These are phyloP conservation scores for Vachellia pachyceras DNA, from an alignment of 306 rosid genomes.

Conservation along the genomic window DNA sequence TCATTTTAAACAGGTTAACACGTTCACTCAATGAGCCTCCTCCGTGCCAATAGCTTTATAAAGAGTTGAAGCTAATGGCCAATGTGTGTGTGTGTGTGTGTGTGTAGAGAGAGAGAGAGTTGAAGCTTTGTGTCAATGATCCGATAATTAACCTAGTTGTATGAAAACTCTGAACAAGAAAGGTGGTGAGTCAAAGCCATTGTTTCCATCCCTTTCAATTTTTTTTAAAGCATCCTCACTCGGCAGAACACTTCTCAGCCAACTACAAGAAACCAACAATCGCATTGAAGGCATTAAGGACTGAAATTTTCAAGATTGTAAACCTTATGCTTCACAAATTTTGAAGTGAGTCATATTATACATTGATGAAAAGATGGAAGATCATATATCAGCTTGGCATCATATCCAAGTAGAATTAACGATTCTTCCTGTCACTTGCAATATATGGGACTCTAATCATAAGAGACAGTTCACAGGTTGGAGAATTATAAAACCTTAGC, in stretches of 20 bases:
- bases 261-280: neutral
- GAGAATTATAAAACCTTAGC: neutral
- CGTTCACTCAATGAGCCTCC: no score
- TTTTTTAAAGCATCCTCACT: neutral
- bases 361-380: neutral
- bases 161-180: no score
- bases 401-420: neutral
- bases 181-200: no score
- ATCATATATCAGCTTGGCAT: neutral
- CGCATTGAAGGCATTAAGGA: neutral
- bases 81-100: no score
- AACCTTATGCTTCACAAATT: neutral
- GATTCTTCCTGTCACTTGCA: neutral
- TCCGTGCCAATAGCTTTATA: no score
- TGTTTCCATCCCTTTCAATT: no score
- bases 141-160: no score
- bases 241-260: neutral
- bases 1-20: no score
- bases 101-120: no score
- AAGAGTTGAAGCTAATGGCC: no score
- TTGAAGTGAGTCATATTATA: no score
- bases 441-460: neutral
- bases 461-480: neutral
- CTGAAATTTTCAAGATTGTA: neutral
- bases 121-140: no score